Evolutionary conservation across 805 yeast genomes (phyloP), one percentile per base, ranked within the genome.

Genomic region (Yamadazyma takamatsuzukensis): DNA sequence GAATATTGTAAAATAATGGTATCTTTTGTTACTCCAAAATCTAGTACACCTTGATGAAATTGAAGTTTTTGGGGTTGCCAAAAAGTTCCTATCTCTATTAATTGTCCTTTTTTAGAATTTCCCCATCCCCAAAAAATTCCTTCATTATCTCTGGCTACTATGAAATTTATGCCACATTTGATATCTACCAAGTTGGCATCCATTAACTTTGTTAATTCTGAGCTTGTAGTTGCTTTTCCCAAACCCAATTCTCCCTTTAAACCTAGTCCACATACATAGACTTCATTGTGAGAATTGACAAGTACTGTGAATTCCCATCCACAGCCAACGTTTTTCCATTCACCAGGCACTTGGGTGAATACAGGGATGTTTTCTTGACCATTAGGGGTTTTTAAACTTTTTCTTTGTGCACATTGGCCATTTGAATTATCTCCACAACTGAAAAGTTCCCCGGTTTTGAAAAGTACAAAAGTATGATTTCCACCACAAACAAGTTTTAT

Each of bases 301-400:
- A 83, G 54, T 0, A 83, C 56, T 0, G 83, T 68, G 46, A 65
- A 84, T 39, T 80, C 90, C 94, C 95, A 90, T 0, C 96, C 95
- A 25, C 90, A 80, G 3, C 78, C 64, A 1, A 76, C 68, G 33
- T 68, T 62, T 16, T 43, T 51, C 76, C 83, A 68, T 0, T 39
- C 25, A 2, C 44, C 42, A 2, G 31, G 34, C 5, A 33, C 30
- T 15, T 29, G 29, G 1, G 42, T 37, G 29, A 40, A 43, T 18
- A 27, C 37, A 10, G 25, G 12, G 25, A 10, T 6, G 14, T 17
- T 4, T 12, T 17, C 13, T 14, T 14, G 13, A 9, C 6, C 4
- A n/a, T n/a, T n/a, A n/a, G n/a, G n/a, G n/a, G n/a, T n/a, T n/a
- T n/a, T n/a, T n/a, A n/a, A n/a, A n/a, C n/a, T n/a, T 24, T 25